Percentiles rank a stretch among this genome's conserved stretches.
Conservation (phyloP, 306 rosid genomes). For the Lotus japonicus region DNA sequence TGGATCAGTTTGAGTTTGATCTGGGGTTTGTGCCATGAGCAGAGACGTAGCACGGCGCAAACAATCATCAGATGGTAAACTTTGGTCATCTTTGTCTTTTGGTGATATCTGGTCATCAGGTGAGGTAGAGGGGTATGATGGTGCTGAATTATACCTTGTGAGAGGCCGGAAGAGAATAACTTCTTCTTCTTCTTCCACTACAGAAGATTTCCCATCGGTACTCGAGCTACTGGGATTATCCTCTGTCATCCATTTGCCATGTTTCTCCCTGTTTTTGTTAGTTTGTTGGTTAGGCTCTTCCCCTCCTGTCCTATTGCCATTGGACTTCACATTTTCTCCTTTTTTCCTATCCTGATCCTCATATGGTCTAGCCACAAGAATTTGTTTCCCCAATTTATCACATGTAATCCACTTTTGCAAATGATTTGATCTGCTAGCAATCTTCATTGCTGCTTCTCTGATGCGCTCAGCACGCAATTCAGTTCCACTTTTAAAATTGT, state of each 20-base stretch:
- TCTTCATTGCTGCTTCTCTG: constrained; percentile 50
- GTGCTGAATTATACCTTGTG: constrained; percentile 73
- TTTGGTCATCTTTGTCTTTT: constrained; percentile 35
- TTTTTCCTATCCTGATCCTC: constrained; percentile 35
- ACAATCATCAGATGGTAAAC: constrained; percentile 81
- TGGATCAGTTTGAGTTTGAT: constrained; percentile 37
- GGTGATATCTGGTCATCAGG: constrained; percentile 33
- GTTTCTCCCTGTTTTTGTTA: constrained; percentile 12
- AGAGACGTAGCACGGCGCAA: constrained; percentile 84
- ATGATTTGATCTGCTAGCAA: constrained; percentile 45
- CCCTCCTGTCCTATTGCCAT: constrained; percentile 11
- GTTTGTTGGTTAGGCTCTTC: constrained; percentile 20
- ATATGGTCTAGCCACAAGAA: constrained; percentile 24
- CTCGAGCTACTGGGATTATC: constrained; percentile 15
- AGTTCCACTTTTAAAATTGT: constrained; percentile 44
- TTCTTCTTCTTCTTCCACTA: constrained; percentile 83
- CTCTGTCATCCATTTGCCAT: constrained; percentile 16
- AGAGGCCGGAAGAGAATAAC: constrained; percentile 94
- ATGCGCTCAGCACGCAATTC: constrained; percentile 59
- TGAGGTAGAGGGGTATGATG: constrained; percentile 33
- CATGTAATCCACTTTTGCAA: constrained; percentile 47
- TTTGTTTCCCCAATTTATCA: constrained; percentile 29
- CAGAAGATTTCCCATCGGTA: constrained; percentile 29
- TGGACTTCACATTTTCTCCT: constrained; percentile 23
- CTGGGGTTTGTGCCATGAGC: constrained; percentile 67